Conservation (phyloP, 108 stramenopile genomes). For the Skeletonema menzelii region DNA sequence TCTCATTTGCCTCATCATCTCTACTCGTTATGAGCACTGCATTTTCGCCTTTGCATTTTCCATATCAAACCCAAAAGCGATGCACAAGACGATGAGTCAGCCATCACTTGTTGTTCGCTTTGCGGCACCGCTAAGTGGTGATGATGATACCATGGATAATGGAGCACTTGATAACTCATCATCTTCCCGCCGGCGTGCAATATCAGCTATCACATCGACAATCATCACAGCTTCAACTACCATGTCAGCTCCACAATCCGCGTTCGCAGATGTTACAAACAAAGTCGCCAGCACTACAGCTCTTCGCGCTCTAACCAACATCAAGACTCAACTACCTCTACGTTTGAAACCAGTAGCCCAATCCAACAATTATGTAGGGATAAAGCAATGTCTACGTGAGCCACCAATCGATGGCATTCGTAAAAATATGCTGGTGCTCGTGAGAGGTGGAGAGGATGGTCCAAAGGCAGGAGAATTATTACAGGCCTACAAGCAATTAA, state of each 20-base stretch:
- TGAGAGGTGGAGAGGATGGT: constrained; percentile 62
- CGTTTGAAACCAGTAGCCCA: constrained; percentile 16
- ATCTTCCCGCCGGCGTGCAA: not conserved
- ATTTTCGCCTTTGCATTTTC: not conserved
- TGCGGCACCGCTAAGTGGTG: no score
- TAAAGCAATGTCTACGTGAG: constrained; percentile 32
- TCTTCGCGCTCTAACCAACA: constrained; percentile 49
- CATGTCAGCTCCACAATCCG: not conserved
- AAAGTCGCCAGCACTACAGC: constrained; percentile 60
- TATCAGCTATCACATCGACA: not conserved
- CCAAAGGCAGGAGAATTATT: constrained; percentile 44
- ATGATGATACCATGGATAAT: no score
- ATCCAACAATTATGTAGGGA: constrained; percentile 38
- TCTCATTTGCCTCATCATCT: not conserved
- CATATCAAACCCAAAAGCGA: not conserved
- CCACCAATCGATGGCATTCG: constrained; percentile 48
- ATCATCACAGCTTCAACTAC: not conserved
- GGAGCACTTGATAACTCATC: not conserved
- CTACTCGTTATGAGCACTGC: not conserved
- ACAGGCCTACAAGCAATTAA: constrained; percentile 45
- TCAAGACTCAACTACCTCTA: constrained; percentile 30
- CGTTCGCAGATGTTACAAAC: constrained; percentile 61
- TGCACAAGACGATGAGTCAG: not conserved
- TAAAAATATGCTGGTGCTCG: constrained; percentile 44
- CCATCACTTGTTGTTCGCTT: no score